phyloP scores from a whole-genome alignment of 2,329 filamentous ascomycete species.

The Clonostachys sp. region DNA sequence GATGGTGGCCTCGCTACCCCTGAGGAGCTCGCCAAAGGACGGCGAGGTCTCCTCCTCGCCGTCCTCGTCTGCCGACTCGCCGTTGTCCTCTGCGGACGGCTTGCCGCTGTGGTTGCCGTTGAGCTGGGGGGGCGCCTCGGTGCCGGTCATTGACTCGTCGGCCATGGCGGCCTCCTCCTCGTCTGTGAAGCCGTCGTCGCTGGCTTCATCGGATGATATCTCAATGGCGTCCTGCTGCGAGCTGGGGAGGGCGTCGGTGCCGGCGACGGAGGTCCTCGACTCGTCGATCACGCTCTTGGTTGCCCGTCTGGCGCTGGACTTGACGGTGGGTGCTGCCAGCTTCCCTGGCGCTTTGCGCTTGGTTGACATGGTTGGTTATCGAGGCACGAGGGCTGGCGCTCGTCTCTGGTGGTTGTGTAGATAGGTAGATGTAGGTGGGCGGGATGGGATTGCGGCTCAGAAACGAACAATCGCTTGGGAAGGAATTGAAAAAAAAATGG shows the following conservation, averaged over 20 bases:
- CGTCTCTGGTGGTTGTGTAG: not conserved
- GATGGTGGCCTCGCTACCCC: conserved; percentile 62
- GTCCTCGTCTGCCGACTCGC: conserved; percentile 31
- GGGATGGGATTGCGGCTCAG: not conserved
- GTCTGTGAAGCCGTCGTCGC: conserved; percentile 36
- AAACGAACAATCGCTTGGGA: not conserved
- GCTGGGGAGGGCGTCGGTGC: conserved; percentile 29
- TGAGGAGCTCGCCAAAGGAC: conserved; percentile 84
- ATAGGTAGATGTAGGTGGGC: not conserved
- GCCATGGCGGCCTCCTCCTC: conserved; percentile 20
- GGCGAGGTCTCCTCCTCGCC: conserved; percentile 49
- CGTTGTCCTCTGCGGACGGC: conserved; percentile 10
- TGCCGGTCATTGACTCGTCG: conserved; percentile 4
- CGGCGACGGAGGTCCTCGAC: conserved; percentile 48
- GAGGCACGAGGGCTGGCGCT: not conserved
- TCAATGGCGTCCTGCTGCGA: conserved; percentile 41
- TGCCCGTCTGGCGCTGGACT: conserved; percentile 44
- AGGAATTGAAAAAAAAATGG: not conserved
- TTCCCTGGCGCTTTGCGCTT: conserved; percentile 56
- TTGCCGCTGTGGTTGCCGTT: conserved; percentile 7
- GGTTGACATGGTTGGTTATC: conserved; percentile 43
- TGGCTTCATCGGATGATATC: conserved; percentile 51
- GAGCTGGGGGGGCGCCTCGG: conserved; percentile 5
- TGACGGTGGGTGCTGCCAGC: conserved; percentile 51
- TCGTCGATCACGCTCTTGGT: conserved; percentile 52